Conservation (phyloP, 495 filamentous ascomycete species). For the Darksidea phi region DNA sequence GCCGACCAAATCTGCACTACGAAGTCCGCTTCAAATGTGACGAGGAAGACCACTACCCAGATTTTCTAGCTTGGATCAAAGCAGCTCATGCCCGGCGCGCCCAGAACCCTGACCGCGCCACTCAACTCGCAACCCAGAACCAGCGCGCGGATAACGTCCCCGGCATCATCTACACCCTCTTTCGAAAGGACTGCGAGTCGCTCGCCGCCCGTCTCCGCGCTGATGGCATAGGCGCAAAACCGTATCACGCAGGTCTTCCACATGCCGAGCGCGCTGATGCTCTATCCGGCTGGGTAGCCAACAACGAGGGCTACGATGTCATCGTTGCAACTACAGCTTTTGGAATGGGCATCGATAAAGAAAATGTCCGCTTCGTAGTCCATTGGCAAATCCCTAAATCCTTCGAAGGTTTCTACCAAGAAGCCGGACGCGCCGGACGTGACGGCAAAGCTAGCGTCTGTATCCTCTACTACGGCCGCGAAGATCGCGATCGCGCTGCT, state of each 20-base stretch:
- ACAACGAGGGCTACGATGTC: constrained; percentile 73
- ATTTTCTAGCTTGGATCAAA: constrained; percentile 72
- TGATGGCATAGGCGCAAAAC: constrained; percentile 65
- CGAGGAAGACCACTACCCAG: constrained; percentile 64
- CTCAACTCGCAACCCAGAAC: constrained; percentile 50
- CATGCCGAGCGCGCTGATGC: constrained; percentile 63
- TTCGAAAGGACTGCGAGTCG: constrained; percentile 70
- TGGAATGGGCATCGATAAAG: constrained; percentile 96
- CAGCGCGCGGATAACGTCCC: constrained; percentile 64
- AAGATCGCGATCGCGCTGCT: constrained; percentile 73
- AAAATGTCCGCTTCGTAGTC: constrained; percentile 87
- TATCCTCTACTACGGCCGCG: constrained; percentile 82
- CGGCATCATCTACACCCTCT: constrained; percentile 88
- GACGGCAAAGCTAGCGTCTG: constrained; percentile 84
- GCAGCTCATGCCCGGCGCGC: constrained; percentile 64
- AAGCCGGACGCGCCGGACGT: constrained; percentile 86
- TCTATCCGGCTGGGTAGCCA: constrained; percentile 71
- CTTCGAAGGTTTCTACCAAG: constrained; percentile 94
- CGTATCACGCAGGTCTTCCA: constrained; percentile 67
- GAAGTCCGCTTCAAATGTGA: constrained; percentile 83
- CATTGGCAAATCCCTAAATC: constrained; percentile 91
- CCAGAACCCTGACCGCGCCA: constrained; percentile 46
- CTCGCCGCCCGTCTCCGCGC: constrained; percentile 64
- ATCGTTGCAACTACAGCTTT: constrained; percentile 95
- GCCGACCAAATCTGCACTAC: constrained; percentile 83